Evolutionary conservation across 345 rosid species (phyloP).

Genomic region (Nasturtium officinale): DNA sequence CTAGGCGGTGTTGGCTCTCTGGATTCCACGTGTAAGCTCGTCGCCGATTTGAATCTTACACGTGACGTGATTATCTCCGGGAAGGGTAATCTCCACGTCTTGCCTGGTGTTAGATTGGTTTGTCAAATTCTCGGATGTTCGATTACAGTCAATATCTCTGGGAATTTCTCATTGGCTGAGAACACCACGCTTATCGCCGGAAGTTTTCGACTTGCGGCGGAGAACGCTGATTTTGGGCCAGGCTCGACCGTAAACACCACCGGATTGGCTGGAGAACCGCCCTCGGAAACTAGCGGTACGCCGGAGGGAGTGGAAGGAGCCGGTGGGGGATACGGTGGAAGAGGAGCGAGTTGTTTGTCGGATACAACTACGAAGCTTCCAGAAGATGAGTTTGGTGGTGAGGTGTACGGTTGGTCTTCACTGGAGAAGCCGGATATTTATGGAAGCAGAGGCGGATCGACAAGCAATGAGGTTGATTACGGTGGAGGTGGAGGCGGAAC

Average conservation of each 20-base stretch:
- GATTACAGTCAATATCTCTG: conserved; percentile 64
- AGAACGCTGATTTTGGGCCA: conserved; percentile 58
- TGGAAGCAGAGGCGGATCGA: conserved; percentile 85
- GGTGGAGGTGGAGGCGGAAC: conserved; percentile 97
- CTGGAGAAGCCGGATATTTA: conserved; percentile 69
- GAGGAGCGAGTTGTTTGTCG: conserved; percentile 81
- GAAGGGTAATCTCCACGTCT: conserved; percentile 68
- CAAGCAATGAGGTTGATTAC: conserved; percentile 80
- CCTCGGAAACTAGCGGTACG: conserved; percentile 81
- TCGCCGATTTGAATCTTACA: conserved; percentile 79
- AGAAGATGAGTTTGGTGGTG: conserved; percentile 95
- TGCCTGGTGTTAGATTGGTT: conserved; percentile 64
- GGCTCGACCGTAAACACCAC: conserved; percentile 68
- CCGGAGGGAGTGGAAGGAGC: conserved; percentile 88
- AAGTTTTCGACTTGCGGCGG: conserved; percentile 62
- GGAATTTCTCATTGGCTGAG: conserved; percentile 67
- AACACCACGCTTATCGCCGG: conserved; percentile 72
- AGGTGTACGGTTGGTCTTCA: conserved; percentile 81
- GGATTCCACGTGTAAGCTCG: conserved; percentile 83
- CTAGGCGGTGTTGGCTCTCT: conserved; percentile 84
- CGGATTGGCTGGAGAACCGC: conserved; percentile 78
- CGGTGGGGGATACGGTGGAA: conserved; percentile 97
- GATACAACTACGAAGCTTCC: conserved; percentile 62
- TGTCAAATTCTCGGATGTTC: conserved; percentile 67
- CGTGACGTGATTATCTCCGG: conserved; percentile 71